Evolutionary conservation across 2,329 filamentous ascomycete species (phyloP), one percentile per base, ranked within the genome.

Genomic region (Colletotrichum higginsianum): DNA sequence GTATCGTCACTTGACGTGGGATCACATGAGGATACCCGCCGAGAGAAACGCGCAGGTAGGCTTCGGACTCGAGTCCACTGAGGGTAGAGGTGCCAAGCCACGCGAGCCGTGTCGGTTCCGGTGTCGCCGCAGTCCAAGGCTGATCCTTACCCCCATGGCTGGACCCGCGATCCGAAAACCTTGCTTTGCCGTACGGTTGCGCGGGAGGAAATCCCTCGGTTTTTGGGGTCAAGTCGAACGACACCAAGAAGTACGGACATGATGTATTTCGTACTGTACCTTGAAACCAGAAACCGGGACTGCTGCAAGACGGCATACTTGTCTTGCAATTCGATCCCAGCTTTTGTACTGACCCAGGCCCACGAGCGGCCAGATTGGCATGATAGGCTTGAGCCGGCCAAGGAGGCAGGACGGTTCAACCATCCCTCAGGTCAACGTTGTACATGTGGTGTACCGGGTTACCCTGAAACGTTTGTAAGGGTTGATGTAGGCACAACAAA

Each of bases 1-100:
- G 18, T 50, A 6, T 23, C 30, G 47, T 72, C 70, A 72, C 46
- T 71, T 71, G 70, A 72, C 61, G 35, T 56, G 21, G 40, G 23
- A 35, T 56, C 66, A 72, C 60, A 66, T 50, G 61, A 60, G 46
- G 13, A n/a, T 57, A 44, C 49, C 52, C 61, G 38, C 16, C 49
- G n/a, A 47, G 8, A 38, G 35, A 38, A 38, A 38, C 35, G 35
- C 9, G 35, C 30, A 58, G 44, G 9, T 21, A 58, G n/a, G 4
- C 18, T 49, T 4, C 30, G 23, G 38, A 18, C 30, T 35, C 13
- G 58, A 26, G 5, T 49, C 26, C n/a, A n/a, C 40, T 8, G 15
- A 38, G 58, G 21, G 46, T 15, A 50, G n/a, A 47, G 46, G n/a
- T 38, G 42, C 67, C 35, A 67, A 38, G 57, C 46, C 52, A 53